phyloP scores from a whole-genome alignment of 108 stramenopile species.

The Epipyxis sp. region DNA sequence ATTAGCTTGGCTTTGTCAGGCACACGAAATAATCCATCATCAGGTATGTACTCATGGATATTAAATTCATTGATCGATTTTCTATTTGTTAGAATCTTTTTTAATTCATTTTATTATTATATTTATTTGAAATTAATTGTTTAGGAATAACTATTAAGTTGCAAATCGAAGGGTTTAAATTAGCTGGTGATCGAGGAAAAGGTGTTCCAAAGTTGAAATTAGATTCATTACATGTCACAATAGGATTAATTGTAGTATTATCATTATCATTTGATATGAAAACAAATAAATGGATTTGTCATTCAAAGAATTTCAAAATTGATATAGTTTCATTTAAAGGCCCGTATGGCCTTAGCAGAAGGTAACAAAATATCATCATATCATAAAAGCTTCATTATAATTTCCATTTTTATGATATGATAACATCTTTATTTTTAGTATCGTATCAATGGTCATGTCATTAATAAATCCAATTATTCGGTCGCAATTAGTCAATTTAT shows the following conservation, averaged over 20 bases:
- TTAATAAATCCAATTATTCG: constrained; percentile 18
- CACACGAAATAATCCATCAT: too few relatives aligned
- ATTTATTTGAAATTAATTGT: background rate
- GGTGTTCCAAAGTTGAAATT: constrained; percentile 18
- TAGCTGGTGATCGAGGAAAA: constrained; percentile 17
- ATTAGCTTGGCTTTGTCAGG: background rate
- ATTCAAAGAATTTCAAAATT: background rate
- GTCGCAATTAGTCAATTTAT: background rate
- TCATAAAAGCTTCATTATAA: too few relatives aligned
- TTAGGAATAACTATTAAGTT: background rate
- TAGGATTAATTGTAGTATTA: background rate
- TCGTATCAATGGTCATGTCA: background rate
- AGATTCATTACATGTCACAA: background rate
- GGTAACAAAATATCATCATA: too few relatives aligned
- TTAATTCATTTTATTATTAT: too few relatives aligned
- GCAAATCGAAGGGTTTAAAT: constrained; percentile 8
- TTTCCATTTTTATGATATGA: too few relatives aligned
- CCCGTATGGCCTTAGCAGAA: constrained; percentile 20
- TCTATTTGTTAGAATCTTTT: too few relatives aligned
- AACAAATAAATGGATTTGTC: background rate
- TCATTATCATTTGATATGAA: background rate
- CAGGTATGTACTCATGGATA: too few relatives aligned
- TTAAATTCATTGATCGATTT: too few relatives aligned
- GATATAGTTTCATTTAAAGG: constrained; percentile 24
- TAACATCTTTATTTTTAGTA: constrained; percentile 14